A percentile compares a stretch with the other conserved stretches of the same genome.
Conservation (phyloP, 495 filamentous ascomycete genomes). For the Penicillium flavigenum region DNA sequence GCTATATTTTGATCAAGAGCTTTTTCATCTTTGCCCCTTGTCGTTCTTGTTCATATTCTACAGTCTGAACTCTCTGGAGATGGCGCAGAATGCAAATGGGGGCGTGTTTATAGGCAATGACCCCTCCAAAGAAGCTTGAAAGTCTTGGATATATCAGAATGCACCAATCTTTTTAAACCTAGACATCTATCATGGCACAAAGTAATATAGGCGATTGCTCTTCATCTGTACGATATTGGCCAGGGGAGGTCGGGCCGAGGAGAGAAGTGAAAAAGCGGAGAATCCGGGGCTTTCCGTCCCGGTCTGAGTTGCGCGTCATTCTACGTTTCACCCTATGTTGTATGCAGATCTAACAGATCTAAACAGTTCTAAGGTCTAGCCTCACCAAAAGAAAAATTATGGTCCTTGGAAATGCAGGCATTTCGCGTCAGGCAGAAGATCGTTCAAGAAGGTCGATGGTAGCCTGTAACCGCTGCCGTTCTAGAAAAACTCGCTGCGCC, state of each 20-base stretch:
- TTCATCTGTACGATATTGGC: not conserved
- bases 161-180: not conserved
- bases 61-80: not conserved
- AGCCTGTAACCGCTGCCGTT: slow-evolving; percentile 42
- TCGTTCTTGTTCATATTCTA: not conserved
- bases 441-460: slow-evolving; percentile 34
- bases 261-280: not conserved
- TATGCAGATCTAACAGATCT: not conserved
- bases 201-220: too few relatives aligned
- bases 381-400: slow-evolving; percentile 7
- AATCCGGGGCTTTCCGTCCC: not conserved
- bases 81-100: not conserved
- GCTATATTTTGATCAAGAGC: slow-evolving; percentile 42
- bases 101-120: not conserved
- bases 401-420: slow-evolving; percentile 28
- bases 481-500: slow-evolving; percentile 38
- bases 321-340: not conserved
- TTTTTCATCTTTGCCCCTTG: not conserved
- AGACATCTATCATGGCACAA: not conserved
- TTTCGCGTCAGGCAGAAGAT: slow-evolving; percentile 24
- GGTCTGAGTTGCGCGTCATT: not conserved
- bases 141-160: not conserved
- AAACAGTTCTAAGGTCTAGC: not conserved
- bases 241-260: not conserved
- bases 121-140: not conserved